Evolutionary conservation across 495 filamentous ascomycete species (phyloP), one percentile per base, ranked within the genome.

Genomic region (Xylaria longipes): DNA sequence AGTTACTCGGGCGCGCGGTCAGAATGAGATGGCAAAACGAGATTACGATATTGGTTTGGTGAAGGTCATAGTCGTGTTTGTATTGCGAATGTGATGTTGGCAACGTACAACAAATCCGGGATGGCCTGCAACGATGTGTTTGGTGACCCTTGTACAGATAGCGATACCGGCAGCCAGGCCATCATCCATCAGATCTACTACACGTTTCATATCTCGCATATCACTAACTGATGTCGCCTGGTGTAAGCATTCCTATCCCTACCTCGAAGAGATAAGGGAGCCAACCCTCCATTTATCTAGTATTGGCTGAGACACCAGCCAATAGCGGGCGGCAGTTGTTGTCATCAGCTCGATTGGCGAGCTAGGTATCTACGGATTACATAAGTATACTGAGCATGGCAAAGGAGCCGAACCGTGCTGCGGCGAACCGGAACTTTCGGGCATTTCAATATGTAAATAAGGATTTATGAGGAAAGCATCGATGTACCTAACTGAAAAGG

Each of bases 231-330:
- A 29, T 65, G 1, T 65, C 27, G 41, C 41, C 33, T 25, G 39
- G 41, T 29, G 63, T 45, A 66, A 52, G 29, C 63, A 29, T 66
- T 37, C 25, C 27, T 35, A 52, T 48, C 27, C 33, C 39, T 27
- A 43, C 62, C 41, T n/a, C 39, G 9, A n/a, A 1, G 25, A 65
- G 62, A 65, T 65, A 65, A 65, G 41, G 43, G 45, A 66, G 45
- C 15, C 20, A 50, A 14, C 63, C 63, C 27, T 37, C 45, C 45
- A 17, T 52, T 3, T 52, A 17, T n/a, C 9, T 33, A 33, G 43
- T 35, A 52, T 29, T 65, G 45, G 5, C 17, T 37, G 39, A 65
- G 41, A 8, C 46, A 17, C 29, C 31, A 15, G 14, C 62, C 62
- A 65, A 65, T 65, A 48, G 41, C 60, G 37, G 37, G 60, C 37